These are phyloP conservation scores for Amanita inopinata DNA, from an alignment of 768 basidiomycete species.

Conservation along the genomic window DNA sequence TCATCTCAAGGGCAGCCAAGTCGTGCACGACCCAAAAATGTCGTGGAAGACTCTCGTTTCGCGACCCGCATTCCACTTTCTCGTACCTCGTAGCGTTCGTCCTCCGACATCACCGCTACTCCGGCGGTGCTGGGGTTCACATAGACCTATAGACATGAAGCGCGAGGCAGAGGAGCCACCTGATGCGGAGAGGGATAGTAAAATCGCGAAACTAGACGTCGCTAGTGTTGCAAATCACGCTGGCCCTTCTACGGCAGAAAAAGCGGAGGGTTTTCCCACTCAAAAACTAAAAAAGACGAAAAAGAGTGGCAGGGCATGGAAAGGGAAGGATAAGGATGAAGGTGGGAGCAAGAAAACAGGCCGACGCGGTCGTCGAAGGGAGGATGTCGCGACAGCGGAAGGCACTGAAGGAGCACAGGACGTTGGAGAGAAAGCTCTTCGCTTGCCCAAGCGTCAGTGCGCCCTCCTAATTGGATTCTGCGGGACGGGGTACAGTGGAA, in stretches of 20 bases:
- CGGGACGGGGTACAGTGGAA: constrained; percentile 86
- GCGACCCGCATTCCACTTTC: neutral
- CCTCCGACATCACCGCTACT: too few species aligned
- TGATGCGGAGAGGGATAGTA: neutral
- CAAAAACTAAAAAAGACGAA: neutral
- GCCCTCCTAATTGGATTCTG: constrained; percentile 86
- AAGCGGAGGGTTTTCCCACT: neutral
- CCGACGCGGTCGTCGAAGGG: constrained; percentile 34
- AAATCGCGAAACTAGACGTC: neutral
- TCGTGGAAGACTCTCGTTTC: too few species aligned
- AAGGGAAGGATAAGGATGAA: constrained; percentile 27
- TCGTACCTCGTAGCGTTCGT: too few species aligned
- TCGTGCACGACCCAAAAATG: too few species aligned
- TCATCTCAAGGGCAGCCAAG: too few species aligned
- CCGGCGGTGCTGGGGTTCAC: too few species aligned
- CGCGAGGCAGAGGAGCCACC: neutral
- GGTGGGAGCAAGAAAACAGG: constrained; percentile 21
- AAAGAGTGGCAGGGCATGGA: constrained; percentile 9
- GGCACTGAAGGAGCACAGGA: constrained; percentile 15
- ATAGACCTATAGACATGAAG: constrained; percentile 6
- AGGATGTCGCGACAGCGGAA: constrained; percentile 23
- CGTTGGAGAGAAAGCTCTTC: constrained; percentile 32
- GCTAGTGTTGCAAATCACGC: neutral
- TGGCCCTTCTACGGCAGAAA: neutral
- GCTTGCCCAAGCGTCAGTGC: constrained; percentile 76